Percentiles rank a stretch among this genome's conserved stretches.
These are phyloP conservation scores for Yarrowia hollandica DNA, from an alignment of 805 yeast species.

Conservation along the genomic window DNA sequence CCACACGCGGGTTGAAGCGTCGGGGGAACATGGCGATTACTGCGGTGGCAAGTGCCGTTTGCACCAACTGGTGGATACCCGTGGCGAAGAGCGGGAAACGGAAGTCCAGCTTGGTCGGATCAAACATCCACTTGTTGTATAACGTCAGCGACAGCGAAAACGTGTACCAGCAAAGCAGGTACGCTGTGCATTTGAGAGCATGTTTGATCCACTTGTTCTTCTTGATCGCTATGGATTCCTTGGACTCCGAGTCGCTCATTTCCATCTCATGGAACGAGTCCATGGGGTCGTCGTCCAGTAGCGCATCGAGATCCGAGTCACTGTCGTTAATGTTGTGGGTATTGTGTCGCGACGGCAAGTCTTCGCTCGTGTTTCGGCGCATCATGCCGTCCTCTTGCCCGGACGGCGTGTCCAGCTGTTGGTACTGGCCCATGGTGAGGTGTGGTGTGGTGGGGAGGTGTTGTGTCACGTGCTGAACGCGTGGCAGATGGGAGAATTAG, in stretches of 20 bases:
- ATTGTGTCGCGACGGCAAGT: background rate
- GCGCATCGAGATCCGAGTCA: slow-evolving; percentile 22
- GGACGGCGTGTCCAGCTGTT: slow-evolving; percentile 17
- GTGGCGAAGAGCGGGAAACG: slow-evolving; percentile 84
- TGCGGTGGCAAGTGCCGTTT: slow-evolving; percentile 52
- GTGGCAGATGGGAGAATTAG: background rate
- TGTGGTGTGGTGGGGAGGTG: background rate
- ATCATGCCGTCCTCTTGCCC: background rate
- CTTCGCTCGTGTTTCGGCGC: slow-evolving; percentile 1
- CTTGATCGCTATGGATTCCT: background rate
- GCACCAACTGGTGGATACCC: slow-evolving; percentile 75
- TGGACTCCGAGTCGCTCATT: slow-evolving; percentile 14
- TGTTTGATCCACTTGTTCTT: slow-evolving; percentile 29
- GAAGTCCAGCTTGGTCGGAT: slow-evolving; percentile 66
- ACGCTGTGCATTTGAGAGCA: background rate
- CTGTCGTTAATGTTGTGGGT: background rate
- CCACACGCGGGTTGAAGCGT: slow-evolving; percentile 14
- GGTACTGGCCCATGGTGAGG: slow-evolving; percentile 21
- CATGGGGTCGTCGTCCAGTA: slow-evolving; percentile 13
- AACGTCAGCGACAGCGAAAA: slow-evolving; percentile 44
- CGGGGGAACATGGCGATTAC: background rate
- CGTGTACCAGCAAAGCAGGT: slow-evolving; percentile 41
- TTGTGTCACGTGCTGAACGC: slow-evolving; percentile 7
- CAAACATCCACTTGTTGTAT: slow-evolving; percentile 98
- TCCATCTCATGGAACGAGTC: slow-evolving; percentile 21